Evolutionary conservation across 2,329 filamentous ascomycete genomes (phyloP), one percentile per base, ranked within the genome.

Genomic region (Arthrobotrys megalospora): DNA sequence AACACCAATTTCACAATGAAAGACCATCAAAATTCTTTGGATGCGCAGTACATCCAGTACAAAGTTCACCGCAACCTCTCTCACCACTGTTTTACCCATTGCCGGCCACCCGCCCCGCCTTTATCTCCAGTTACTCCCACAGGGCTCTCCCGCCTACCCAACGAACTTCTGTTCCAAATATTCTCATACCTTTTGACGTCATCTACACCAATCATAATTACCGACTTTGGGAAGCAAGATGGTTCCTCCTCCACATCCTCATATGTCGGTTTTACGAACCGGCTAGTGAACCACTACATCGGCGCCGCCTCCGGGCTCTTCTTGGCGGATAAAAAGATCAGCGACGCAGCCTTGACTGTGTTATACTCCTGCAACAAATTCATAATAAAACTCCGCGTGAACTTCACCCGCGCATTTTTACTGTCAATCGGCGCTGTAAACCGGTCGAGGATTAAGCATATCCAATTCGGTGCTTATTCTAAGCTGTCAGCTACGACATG

Each of bases 211-310:
- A 73, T 73, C 14, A 60, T 73, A 5, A 73, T 73, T 41, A 34
- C 64, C 28, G 60, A 73, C 19, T 73, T 73, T n/a, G 36, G 60
- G 41, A 73, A 73, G n/a, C 69, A 73, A 16, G 69, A 73, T 45
- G 60, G 43, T 3, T 58, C 62, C 1, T 43, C 41, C 1, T 48
- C 60, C 11, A 73, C 48, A 6, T 47, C 48, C 19, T 58, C 32
- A 14, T 73, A 73, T 32, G 19, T n/a, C 1, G 50, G 60, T 11
- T 73, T 73, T 14, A 65, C 24, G 5, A 73, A 73, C 41, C 36
- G 50, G 8, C 16, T 50, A 2, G 52, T 53, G 19, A 66, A 73
- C 32, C 64, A 73, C 62, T 58, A 73, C 32, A 73, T 73, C 62
- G 69, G 69, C 28, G 60, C 69, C 3, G 45, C 36, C 5, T 24